phyloP scores from a whole-genome alignment of 78 protist species.

The Dictyostelium purpureum region DNA sequence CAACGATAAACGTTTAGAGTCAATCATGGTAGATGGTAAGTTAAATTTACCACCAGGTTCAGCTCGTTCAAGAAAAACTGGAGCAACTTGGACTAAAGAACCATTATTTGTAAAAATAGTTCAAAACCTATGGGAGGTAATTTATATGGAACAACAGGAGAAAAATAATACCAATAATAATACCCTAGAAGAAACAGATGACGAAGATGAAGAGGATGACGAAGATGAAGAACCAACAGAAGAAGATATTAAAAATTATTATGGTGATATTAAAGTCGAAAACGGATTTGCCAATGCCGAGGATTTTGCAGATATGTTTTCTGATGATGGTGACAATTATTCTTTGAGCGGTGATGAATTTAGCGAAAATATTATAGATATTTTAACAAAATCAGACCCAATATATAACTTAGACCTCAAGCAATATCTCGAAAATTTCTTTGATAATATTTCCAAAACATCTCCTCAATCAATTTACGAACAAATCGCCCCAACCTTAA shows the following conservation, averaged over 20 bases:
- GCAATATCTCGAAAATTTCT: not conserved
- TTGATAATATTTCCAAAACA: not conserved
- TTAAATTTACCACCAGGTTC: not conserved
- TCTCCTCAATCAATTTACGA: slow-evolving; percentile 8
- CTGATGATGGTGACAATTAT: slow-evolving; percentile 19
- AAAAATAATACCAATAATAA: not conserved
- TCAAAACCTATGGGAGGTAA: not conserved
- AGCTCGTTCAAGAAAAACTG: not conserved
- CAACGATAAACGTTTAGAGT: slow-evolving; percentile 4
- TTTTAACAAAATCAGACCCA: slow-evolving; percentile 48
- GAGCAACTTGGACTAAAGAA: slow-evolving; percentile 21
- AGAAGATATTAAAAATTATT: not conserved
- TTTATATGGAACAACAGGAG: not conserved
- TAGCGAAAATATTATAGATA: not conserved
- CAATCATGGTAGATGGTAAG: slow-evolving; percentile 10
- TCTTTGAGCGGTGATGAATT: not conserved
- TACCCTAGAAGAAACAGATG: not conserved
- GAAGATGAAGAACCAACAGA: not conserved
- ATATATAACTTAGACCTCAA: slow-evolving; percentile 1
- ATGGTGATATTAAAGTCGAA: not conserved
- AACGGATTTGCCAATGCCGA: slow-evolving; percentile 11
- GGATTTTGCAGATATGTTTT: not conserved
- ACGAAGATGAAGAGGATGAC: slow-evolving; percentile 9
- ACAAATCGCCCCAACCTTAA: not conserved
- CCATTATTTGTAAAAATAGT: not conserved